Evolutionary conservation across 2,329 filamentous ascomycete genomes (phyloP), one percentile per base, ranked within the genome.

Genomic region (Furcasterigmium furcatum): DNA sequence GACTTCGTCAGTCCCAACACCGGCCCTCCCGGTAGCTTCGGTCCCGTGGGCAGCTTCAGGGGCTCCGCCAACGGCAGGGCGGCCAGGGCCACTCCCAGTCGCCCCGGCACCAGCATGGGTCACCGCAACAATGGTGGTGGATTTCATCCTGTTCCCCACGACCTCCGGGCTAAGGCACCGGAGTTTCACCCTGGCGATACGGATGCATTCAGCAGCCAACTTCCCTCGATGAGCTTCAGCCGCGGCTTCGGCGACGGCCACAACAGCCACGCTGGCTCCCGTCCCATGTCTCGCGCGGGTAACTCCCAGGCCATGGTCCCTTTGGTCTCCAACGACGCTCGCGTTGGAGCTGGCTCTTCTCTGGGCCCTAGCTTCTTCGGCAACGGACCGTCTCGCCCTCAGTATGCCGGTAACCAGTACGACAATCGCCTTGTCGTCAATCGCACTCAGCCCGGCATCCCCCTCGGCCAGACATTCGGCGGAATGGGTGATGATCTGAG

Each of bases 161-260:
- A 14, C 14, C 68, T 66, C 49, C 58, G 62, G 9, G 57, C 61
- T 27, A 60, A 55, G 27, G 62, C 59, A n/a, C 54, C 58, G 5
- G 64, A 67, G 44, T 63, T 64, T 21, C 62, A 59, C 21, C 62
- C 60, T 13, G 45, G 52, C 9, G 43, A 41, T 18, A 22, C 30
- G 19, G 46, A 44, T 44, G 22, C 44, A 25, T 51, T 44, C 21
- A 40, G 41, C 41, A 20, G 34, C 32, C 34, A 36, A 16, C 16
- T 36, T 14, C n/a, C 34, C 10, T 18, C n/a, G n/a, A 36, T 36
- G n/a, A 47, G 35, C 39, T 29, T 45, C 18, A 25, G 34, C 20
- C 27, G 16, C 30, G 46, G 42, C 14, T 45, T 44, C 19, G 47
- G 43, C 41, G 47, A 41, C 24, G 42, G 43, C 32, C 48, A 46